phyloP scores from a whole-genome alignment of 768 basidiomycete genomes.

The Pleurotus platypus region DNA sequence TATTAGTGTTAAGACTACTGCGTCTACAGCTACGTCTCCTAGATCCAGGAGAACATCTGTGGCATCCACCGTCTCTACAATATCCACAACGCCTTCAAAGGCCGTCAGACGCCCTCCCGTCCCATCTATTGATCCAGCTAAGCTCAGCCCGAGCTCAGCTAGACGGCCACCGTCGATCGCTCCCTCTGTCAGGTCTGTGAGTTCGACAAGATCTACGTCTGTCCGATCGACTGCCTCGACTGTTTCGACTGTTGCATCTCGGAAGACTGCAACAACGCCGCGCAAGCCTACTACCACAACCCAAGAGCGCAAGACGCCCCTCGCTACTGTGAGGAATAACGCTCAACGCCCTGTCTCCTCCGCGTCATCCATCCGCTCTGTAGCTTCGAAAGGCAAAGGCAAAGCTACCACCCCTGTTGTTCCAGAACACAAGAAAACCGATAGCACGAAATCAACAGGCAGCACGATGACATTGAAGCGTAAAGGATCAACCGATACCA shows the following conservation, averaged over 20 bases:
- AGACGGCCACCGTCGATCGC: conserved; percentile 18
- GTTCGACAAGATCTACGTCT: conserved; percentile 8
- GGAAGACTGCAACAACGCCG: conserved; percentile 19
- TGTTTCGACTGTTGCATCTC: conserved; percentile 20
- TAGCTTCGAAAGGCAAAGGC: conserved; percentile 12
- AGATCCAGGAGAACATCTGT: conserved; percentile 17
- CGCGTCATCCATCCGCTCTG: conserved; percentile 9
- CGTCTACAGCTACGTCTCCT: conserved; percentile 9
- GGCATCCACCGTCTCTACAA: conserved; percentile 9
- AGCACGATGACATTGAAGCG: conserved; percentile 40
- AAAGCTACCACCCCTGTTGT: conserved; percentile 11
- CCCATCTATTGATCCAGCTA: conserved; percentile 25
- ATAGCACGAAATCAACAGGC: conserved; percentile 38
- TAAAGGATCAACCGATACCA: conserved; percentile 43
- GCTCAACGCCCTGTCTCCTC: conserved; percentile 10
- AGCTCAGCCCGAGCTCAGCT: conserved; percentile 22
- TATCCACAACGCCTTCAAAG: conserved; percentile 4
- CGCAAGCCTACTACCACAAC: conserved; percentile 11
- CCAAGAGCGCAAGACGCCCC: conserved; percentile 15
- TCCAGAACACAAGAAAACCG: conserved; percentile 40
- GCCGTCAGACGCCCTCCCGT: conserved; percentile 25
- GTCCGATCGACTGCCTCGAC: conserved; percentile 25
- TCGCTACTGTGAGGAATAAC: background rate
- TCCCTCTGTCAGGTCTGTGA: conserved; percentile 12
- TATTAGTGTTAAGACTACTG: conserved; percentile 4